Conservation (phyloP, 345 rosid genomes). For the Populus ilicifolia region DNA sequence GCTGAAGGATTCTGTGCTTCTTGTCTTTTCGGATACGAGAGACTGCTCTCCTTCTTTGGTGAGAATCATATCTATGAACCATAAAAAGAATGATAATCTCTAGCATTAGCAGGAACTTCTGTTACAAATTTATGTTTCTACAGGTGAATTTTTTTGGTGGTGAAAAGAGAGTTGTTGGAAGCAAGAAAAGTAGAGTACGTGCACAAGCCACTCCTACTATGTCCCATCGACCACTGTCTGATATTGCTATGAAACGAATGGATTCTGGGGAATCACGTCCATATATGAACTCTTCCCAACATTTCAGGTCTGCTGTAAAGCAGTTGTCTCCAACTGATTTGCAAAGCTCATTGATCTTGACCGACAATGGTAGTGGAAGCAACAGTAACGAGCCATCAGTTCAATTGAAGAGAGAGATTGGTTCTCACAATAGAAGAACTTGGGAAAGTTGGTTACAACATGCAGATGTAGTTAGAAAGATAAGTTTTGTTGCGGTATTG, state of each 20-base stretch:
- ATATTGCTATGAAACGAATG: conserved; percentile 40
- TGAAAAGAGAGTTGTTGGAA: conserved; percentile 47
- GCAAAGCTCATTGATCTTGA: conserved; percentile 41
- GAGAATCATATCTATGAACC: conserved; percentile 25
- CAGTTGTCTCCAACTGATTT: conserved; percentile 61
- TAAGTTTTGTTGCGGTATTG: conserved; percentile 45
- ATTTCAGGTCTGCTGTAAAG: conserved; percentile 71
- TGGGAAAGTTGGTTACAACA: conserved; percentile 54
- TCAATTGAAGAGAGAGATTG: conserved; percentile 59
- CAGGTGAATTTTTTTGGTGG: conserved; percentile 65
- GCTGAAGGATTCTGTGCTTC: conserved; percentile 78
- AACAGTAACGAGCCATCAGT: conserved; percentile 44
- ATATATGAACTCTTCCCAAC: conserved; percentile 45
- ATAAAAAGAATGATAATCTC: neutral
- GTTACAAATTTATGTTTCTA: conserved; percentile 19
- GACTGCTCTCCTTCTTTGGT: conserved; percentile 86
- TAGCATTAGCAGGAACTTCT: conserved; percentile 5
- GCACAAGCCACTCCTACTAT: conserved; percentile 29
- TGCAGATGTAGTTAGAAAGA: conserved; percentile 40
- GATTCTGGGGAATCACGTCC: conserved; percentile 42
- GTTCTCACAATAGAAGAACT: conserved; percentile 39
- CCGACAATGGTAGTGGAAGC: conserved; percentile 44
- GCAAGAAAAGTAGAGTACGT: conserved; percentile 43
- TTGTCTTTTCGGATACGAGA: conserved; percentile 73
- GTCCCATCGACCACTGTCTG: conserved; percentile 54